These are phyloP conservation scores for Barnettozyma wickerhamii DNA, from an alignment of 805 yeast genomes.

Conservation along the genomic window DNA sequence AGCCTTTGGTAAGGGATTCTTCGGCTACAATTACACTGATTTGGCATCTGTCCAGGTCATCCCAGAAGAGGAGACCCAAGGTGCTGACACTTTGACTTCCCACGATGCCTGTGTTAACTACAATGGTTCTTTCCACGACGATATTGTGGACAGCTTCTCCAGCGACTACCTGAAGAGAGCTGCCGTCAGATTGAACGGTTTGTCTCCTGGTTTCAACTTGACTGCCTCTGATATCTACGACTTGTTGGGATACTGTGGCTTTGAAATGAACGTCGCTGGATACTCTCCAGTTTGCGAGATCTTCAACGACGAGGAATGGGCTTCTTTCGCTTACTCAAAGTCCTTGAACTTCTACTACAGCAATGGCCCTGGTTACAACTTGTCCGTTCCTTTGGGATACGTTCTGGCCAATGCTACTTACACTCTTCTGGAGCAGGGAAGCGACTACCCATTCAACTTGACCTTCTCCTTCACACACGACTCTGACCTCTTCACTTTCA, in stretches of 20 bases:
- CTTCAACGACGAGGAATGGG: slow-evolving; percentile 64
- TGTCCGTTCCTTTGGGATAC: slow-evolving; percentile 56
- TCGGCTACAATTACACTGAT: slow-evolving; percentile 36
- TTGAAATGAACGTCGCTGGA: slow-evolving; percentile 68
- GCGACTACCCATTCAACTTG: slow-evolving; percentile 47
- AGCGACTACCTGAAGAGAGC: slow-evolving; percentile 45
- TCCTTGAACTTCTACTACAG: slow-evolving; percentile 59
- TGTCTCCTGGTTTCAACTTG: slow-evolving; percentile 52
- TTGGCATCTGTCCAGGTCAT: slow-evolving; percentile 31
- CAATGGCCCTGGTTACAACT: slow-evolving; percentile 60
- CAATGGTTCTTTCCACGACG: slow-evolving; percentile 22
- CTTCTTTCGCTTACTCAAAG: slow-evolving; percentile 53
- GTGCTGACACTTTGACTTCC: slow-evolving; percentile 49
- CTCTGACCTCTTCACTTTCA: slow-evolving; percentile 54
- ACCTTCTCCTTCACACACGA: slow-evolving; percentile 80
- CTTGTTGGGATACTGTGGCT: slow-evolving; percentile 65
- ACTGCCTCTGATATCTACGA: slow-evolving; percentile 46
- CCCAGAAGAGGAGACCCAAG: slow-evolving; percentile 37
- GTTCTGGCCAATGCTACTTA: slow-evolving; percentile 51
- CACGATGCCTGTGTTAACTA: slow-evolving; percentile 39
- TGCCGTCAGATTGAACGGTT: slow-evolving; percentile 49
- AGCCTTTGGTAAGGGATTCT: slow-evolving; percentile 45
- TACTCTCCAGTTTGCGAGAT: slow-evolving; percentile 61
- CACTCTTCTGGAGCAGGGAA: slow-evolving; percentile 43
- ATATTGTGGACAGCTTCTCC: slow-evolving; percentile 18